These are phyloP conservation scores for Colletotrichum scovillei DNA, from an alignment of 2,329 filamentous ascomycete genomes.

Conservation along the genomic window DNA sequence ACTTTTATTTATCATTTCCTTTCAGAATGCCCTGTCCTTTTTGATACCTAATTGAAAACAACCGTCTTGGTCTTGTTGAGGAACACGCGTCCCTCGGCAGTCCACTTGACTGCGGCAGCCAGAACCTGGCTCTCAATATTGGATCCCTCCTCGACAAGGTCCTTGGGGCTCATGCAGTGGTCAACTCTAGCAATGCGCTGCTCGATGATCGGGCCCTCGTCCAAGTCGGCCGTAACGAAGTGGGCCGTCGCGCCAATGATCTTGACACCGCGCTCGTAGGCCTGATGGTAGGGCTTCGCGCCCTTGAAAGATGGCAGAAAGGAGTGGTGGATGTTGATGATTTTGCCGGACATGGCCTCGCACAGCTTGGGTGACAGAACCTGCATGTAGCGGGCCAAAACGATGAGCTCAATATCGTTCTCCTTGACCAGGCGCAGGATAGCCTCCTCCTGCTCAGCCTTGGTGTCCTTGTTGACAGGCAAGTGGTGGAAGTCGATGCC, in stretches of 20 bases:
- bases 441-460: constrained; percentile 76
- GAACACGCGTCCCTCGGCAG: constrained; percentile 81
- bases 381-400: constrained; percentile 90
- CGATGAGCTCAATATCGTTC: constrained; percentile 80
- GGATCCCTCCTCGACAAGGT: constrained; percentile 81
- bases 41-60: constrained; percentile 66
- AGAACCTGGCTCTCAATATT: constrained; percentile 88
- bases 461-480: constrained; percentile 83
- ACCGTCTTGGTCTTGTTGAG: constrained; percentile 85
- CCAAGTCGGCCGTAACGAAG: constrained; percentile 86
- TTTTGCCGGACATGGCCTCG: constrained; percentile 82
- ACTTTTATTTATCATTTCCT: constrained; percentile 16
- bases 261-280: constrained; percentile 87
- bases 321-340: constrained; percentile 93
- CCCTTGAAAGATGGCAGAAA: constrained; percentile 91
- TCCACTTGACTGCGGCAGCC: constrained; percentile 86
- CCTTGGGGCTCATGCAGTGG: constrained; percentile 80
- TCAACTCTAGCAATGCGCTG: constrained; percentile 83
- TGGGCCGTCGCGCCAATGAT: constrained; percentile 89
- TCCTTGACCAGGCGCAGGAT: constrained; percentile 77
- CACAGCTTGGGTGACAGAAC: constrained; percentile 81
- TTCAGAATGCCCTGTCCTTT: background rate
- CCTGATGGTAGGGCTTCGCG: constrained; percentile 89
- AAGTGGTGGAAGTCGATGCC: constrained; percentile 84
- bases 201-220: constrained; percentile 91